These are phyloP conservation scores for Colletotrichum ledebouriae DNA, from an alignment of 2,329 filamentous ascomycete genomes.

Conservation along the genomic window DNA sequence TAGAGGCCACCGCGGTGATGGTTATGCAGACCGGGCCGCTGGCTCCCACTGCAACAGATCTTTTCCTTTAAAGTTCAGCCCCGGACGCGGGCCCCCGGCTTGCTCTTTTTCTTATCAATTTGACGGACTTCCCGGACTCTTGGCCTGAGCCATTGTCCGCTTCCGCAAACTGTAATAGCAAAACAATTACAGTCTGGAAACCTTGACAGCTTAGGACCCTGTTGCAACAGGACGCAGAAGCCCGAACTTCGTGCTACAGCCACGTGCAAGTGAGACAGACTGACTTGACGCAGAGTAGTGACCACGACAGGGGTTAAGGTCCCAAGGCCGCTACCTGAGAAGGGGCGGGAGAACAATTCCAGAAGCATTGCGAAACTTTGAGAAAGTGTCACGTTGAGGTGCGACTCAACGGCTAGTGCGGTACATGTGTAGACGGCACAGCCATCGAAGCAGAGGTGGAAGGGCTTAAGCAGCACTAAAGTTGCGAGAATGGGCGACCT, in stretches of 20 bases:
- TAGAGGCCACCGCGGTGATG: conserved; percentile 5
- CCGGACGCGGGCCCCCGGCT: conserved; percentile 7
- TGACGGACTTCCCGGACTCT: conserved; percentile 20
- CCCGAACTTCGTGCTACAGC: neutral
- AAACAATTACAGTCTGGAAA: conserved; percentile 9
- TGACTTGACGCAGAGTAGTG: conserved; percentile 1
- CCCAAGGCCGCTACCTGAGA: neutral
- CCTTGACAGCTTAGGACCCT: conserved; percentile 35
- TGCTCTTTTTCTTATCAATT: conserved; percentile 10
- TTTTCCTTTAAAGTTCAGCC: conserved; percentile 8
- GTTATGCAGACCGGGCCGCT: neutral
- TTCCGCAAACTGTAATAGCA: neutral
- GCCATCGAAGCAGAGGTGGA: conserved; percentile 3
- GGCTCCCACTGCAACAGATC: conserved; percentile 1
- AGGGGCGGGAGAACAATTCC: conserved; percentile 34
- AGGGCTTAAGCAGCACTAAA: conserved; percentile 17
- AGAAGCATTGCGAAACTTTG: conserved; percentile 23
- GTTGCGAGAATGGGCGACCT: neutral
- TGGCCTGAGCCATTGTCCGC: neutral
- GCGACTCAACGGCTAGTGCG: conserved; percentile 8
- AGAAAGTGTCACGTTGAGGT: neutral
- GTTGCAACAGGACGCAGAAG: conserved; percentile 29
- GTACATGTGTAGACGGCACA: neutral
- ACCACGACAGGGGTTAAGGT: neutral
- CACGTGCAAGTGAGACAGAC: conserved; percentile 15